Conservation (phyloP, 345 rosid species). For the Aurinia saxatilis region DNA sequence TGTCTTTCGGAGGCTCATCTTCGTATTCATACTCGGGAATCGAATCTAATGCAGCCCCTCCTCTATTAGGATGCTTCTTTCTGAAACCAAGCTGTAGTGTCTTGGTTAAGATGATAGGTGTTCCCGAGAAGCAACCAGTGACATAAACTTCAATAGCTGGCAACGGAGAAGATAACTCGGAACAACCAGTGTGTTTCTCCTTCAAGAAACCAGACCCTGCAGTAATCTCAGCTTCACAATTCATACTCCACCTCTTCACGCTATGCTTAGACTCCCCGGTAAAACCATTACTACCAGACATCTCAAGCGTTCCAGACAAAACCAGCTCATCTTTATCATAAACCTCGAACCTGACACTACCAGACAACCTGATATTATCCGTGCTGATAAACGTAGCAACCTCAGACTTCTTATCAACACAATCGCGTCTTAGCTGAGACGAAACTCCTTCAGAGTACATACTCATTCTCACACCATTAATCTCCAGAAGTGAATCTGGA, state of each 20-base stretch:
- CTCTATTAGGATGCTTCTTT: slow-evolving; percentile 44
- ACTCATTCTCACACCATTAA: slow-evolving; percentile 58
- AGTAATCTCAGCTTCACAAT: slow-evolving; percentile 54
- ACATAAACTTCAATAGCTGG: slow-evolving; percentile 82
- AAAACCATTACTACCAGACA: slow-evolving; percentile 47
- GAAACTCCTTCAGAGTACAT: slow-evolving; percentile 53
- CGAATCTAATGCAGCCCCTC: slow-evolving; percentile 50
- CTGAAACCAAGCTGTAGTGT: slow-evolving; percentile 55
- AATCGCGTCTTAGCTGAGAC: slow-evolving; percentile 67
- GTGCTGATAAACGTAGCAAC: slow-evolving; percentile 92
- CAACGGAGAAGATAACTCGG: slow-evolving; percentile 35
- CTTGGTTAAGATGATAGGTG: slow-evolving; percentile 78
- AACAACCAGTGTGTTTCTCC: slow-evolving; percentile 44
- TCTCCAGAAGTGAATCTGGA: slow-evolving; percentile 70
- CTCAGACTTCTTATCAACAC: slow-evolving; percentile 71
- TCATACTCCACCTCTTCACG: slow-evolving; percentile 61
- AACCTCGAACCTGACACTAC: slow-evolving; percentile 83
- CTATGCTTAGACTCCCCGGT: slow-evolving; percentile 50
- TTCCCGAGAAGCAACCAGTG: slow-evolving; percentile 68
- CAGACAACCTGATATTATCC: slow-evolving; percentile 64
- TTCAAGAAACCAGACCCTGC: slow-evolving; percentile 57
- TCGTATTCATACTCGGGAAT: slow-evolving; percentile 70
- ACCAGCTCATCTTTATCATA: slow-evolving; percentile 48
- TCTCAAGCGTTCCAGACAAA: slow-evolving; percentile 72
- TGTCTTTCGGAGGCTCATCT: slow-evolving; percentile 42